Conservation (phyloP, 2,329 filamentous ascomycete genomes). For the Monosporascus sp. region DNA sequence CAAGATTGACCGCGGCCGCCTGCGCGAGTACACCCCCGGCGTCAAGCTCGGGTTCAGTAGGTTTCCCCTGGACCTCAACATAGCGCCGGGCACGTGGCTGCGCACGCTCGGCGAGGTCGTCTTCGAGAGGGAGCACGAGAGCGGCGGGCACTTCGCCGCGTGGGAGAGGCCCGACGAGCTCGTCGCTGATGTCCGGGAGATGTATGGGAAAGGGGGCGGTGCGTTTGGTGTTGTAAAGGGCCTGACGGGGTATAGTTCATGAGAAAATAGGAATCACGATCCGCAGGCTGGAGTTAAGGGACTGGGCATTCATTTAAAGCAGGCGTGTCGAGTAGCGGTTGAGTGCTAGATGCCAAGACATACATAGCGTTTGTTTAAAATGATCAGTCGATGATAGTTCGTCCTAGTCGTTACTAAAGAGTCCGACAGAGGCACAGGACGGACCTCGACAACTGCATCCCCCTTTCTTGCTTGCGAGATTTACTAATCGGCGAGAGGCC, state of each 20-base stretch:
- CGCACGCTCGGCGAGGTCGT: conserved; percentile 56
- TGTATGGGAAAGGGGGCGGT: conserved; percentile 51
- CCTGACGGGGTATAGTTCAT: conserved; percentile 19
- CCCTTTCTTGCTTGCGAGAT: too few species aligned
- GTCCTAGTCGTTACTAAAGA: too few species aligned
- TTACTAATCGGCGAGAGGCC: too few species aligned
- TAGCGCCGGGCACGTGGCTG: conserved; percentile 50
- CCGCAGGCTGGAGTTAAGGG: too few species aligned
- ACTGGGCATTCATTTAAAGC: too few species aligned
- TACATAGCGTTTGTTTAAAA: too few species aligned
- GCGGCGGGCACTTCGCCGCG: conserved; percentile 57
- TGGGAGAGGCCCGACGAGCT: conserved; percentile 51
- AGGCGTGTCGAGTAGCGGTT: too few species aligned
- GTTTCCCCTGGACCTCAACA: conserved; percentile 53
- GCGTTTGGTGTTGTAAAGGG: conserved; percentile 31
- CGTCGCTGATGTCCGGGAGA: conserved; percentile 46
- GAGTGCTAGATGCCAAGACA: too few species aligned
- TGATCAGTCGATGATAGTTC: too few species aligned
- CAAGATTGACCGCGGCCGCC: conserved; percentile 9
- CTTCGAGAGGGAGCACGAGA: conserved; percentile 43
- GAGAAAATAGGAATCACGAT: background rate
- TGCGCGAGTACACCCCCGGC: conserved; percentile 23
- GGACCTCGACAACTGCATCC: too few species aligned
- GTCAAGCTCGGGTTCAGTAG: conserved; percentile 40
- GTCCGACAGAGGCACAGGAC: too few species aligned